Conservation (phyloP, 768 basidiomycete species). For the Thelephora aurantiotincta region DNA sequence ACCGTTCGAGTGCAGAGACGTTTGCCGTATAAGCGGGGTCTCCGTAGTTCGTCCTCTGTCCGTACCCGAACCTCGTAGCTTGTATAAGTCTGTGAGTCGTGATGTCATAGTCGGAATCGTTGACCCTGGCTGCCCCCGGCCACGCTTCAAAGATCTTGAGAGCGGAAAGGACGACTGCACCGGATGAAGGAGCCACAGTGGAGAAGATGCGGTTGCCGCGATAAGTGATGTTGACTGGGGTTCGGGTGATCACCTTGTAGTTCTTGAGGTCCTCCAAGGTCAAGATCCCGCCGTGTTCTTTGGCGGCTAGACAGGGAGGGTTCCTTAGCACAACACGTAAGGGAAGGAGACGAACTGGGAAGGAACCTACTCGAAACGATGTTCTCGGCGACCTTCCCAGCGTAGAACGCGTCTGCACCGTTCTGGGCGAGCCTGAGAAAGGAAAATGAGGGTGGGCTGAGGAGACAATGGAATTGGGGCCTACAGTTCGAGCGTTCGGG, state of each 20-base stretch:
- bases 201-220: slow-evolving; percentile 16
- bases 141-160: background rate
- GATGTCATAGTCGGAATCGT: slow-evolving; percentile 17
- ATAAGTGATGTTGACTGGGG: slow-evolving; percentile 16
- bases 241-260: slow-evolving; percentile 33
- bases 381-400: slow-evolving; percentile 22
- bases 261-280: slow-evolving; percentile 56
- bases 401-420: slow-evolving; percentile 77
- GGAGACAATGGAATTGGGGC: background rate
- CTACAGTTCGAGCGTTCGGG: slow-evolving; percentile 51
- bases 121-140: slow-evolving; percentile 7
- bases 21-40: slow-evolving; percentile 26
- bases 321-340: slow-evolving; percentile 6
- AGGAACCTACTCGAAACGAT: background rate
- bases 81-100: slow-evolving; percentile 22
- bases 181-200: slow-evolving; percentile 24
- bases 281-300: slow-evolving; percentile 64
- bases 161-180: slow-evolving; percentile 14
- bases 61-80: slow-evolving; percentile 22
- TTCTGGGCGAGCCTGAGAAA: slow-evolving; percentile 37
- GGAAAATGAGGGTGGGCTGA: background rate
- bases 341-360: background rate
- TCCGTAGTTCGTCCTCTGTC: slow-evolving; percentile 17
- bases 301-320: slow-evolving; percentile 20
- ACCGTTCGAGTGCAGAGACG: slow-evolving; percentile 19